Percentiles rank a stretch among this genome's conserved stretches.
phyloP scores from a whole-genome alignment of 345 rosid genomes.

The Eucalyptus marginata region DNA sequence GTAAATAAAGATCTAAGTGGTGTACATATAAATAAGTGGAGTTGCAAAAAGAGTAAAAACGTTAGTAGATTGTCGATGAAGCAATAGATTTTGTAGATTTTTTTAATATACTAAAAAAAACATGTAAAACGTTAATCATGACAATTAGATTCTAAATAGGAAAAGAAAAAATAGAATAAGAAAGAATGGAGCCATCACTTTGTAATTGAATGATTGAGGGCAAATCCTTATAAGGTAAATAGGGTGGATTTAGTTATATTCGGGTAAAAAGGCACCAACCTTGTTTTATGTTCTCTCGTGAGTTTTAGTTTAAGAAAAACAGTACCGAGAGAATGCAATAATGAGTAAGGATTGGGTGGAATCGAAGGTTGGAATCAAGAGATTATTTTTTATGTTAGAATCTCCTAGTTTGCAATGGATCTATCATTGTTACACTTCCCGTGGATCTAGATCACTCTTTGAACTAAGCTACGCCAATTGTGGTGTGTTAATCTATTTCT shows the following conservation, averaged over 20 bases:
- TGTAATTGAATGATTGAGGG: background rate
- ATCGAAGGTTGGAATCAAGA: background rate
- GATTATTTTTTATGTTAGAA: background rate
- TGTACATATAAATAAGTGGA: background rate
- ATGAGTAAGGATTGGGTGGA: background rate
- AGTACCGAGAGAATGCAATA: background rate
- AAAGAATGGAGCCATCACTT: background rate
- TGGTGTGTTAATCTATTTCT: background rate
- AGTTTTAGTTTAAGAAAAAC: background rate
- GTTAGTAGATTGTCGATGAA: background rate
- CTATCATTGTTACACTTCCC: background rate
- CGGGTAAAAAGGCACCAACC: background rate
- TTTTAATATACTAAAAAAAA: background rate
- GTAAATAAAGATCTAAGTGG: background rate
- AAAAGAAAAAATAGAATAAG: background rate
- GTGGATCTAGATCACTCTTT: background rate
- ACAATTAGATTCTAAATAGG: background rate
- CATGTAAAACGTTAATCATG: too few species aligned
- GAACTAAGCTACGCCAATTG: background rate
- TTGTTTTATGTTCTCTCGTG: too few species aligned
- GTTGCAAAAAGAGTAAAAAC: background rate
- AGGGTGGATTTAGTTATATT: background rate
- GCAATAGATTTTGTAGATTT: background rate
- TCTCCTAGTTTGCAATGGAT: background rate
- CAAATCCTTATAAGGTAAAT: background rate